phyloP scores from a whole-genome alignment of 192 early-diverging fungal genomes.

The Rhizoclosmatium globosum region DNA sequence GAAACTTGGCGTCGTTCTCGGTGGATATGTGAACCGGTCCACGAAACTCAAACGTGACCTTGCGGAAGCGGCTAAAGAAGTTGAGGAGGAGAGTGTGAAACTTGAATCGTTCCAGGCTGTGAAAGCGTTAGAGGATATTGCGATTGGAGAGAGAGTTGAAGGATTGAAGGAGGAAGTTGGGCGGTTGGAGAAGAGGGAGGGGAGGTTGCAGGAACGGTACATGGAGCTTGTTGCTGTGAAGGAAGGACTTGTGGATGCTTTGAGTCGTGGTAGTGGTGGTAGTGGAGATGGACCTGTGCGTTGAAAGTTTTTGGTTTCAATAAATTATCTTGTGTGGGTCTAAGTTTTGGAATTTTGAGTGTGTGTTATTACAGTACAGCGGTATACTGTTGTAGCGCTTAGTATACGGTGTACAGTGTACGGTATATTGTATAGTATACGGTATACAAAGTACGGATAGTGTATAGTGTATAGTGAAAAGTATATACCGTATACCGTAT shows the following conservation, averaged over 20 bases:
- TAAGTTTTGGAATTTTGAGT: too few relatives aligned
- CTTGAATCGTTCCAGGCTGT: conserved; percentile 41
- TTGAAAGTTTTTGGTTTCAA: too few relatives aligned
- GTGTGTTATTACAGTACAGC: too few relatives aligned
- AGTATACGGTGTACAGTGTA: too few relatives aligned
- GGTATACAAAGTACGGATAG: too few relatives aligned
- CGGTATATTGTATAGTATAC: too few relatives aligned
- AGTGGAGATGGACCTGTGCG: neutral
- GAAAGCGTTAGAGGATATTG: conserved; percentile 43
- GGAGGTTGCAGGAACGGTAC: conserved; percentile 74
- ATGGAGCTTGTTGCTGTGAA: conserved; percentile 62
- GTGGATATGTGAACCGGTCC: conserved; percentile 83
- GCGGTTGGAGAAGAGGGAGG: conserved; percentile 57
- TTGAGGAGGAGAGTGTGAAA: conserved; percentile 33
- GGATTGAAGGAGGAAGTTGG: conserved; percentile 61
- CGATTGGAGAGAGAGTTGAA: conserved; percentile 58
- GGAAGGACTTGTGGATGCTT: conserved; percentile 40
- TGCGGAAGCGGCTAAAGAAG: conserved; percentile 24
- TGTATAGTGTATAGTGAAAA: too few relatives aligned
- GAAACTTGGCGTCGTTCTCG: conserved; percentile 77
- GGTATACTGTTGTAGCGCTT: too few relatives aligned
- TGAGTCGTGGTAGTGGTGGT: neutral
- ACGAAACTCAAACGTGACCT: conserved; percentile 68
- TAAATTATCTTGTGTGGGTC: too few relatives aligned
- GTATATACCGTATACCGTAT: too few relatives aligned